Percentiles rank a stretch among this genome's conserved stretches.
These are phyloP conservation scores for Aurifilum marmelostoma DNA, from an alignment of 2,329 filamentous ascomycete genomes.

Conservation along the genomic window DNA sequence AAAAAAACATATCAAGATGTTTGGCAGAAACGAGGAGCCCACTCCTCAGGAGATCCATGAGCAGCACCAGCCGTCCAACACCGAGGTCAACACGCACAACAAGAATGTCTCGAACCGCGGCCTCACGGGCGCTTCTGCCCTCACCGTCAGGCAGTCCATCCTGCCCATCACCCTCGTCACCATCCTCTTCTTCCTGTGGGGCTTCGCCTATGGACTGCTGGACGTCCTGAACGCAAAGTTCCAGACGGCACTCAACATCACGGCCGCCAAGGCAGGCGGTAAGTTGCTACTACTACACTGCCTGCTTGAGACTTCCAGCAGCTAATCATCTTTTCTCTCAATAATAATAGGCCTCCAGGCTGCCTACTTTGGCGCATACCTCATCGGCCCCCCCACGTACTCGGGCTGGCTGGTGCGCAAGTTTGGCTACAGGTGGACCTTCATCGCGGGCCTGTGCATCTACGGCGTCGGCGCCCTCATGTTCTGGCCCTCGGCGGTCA, in stretches of 20 bases:
- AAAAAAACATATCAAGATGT: constrained; percentile 32
- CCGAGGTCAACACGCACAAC: constrained; percentile 30
- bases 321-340: neutral
- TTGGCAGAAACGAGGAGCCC: constrained; percentile 33
- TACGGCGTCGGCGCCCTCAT: constrained; percentile 61
- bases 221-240: constrained; percentile 48
- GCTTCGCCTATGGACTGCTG: constrained; percentile 44
- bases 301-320: neutral
- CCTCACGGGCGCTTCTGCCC: constrained; percentile 33
- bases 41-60: constrained; percentile 30
- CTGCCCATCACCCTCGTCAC: constrained; percentile 49
- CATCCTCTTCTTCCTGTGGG: constrained; percentile 57
- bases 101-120: constrained; percentile 32
- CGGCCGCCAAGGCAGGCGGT: constrained; percentile 31
- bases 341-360: constrained; percentile 30
- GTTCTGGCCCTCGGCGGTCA: constrained; percentile 58
- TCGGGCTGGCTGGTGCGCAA: constrained; percentile 66
- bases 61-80: constrained; percentile 30
- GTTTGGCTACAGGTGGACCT: constrained; percentile 65
- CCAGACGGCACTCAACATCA: constrained; percentile 31
- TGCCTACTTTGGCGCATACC: constrained; percentile 50
- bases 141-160: constrained; percentile 26
- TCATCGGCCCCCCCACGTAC: constrained; percentile 66
- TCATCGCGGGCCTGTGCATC: constrained; percentile 66
- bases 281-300: neutral